Base-by-base conservation (phyloP, 1,284 basidiomycete species). In the Ceratobasidium sp. region DNA sequence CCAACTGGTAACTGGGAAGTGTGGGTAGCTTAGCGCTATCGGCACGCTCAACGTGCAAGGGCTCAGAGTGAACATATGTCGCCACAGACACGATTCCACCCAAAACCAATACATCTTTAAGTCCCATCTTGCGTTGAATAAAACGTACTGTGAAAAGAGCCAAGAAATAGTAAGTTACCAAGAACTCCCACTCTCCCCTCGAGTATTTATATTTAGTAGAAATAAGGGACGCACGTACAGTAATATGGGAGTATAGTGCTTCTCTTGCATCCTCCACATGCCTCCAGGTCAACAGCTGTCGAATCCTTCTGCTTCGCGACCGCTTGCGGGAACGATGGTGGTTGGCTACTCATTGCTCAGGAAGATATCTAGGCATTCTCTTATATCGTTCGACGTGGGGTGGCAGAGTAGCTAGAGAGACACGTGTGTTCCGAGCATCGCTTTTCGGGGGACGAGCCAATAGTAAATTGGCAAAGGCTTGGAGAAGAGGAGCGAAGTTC, bases 61-160 rank as follows among this genome's bases (percentile, higher is more conserved):
- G 60, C n/a, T 25, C 35, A n/a, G 60, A 64, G 43, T 42, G 45
- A 22, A 64, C 60, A 29, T 64, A 64, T 50, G 49, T 35, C 22
- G 49, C 49, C 4, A 47, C 60, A 2, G 60, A 64, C 47, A 64
- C 27, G 27, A 64, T n/a, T 20, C 60, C 45, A 22, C 43, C 60
- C 5, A 52, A 31, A 8, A 64, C 34, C 6, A 64, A 22, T 25
- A 38, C 34, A 20, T 32, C 49, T 35, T 35, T 32, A 20, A 64
- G 32, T 15, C 45, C 45, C 45, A 47, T 47, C 20, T 47, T 47
- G 10, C 38, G 38, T 8, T 17, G 38, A n/a, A n/a, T n/a, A 8
- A 40, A 40, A 7, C 45, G 45, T 47, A 8, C 22, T 6, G 13
- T 6, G 45, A 20, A 7, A 20, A 8, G 38, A 40, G 45, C 45